Evolutionary conservation across 352 stramenopile species (phyloP).

Genomic region (Halophytophthora batemanensis): DNA sequence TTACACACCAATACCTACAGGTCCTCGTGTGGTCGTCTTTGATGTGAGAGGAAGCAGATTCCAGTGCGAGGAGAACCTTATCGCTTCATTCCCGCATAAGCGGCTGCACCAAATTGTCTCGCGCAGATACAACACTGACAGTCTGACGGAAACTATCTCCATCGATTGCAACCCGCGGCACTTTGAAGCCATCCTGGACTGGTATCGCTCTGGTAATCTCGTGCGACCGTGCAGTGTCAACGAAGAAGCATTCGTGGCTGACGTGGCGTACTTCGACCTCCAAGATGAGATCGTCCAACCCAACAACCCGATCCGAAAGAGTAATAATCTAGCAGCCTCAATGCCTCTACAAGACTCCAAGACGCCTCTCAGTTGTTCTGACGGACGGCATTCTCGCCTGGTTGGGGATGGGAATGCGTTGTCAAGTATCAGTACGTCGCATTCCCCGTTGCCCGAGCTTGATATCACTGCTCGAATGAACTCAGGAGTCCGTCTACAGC

Average conservation of each 20-base stretch:
- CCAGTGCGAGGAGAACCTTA: constrained; percentile 59
- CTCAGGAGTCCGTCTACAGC: too few species aligned
- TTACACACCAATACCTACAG: constrained; percentile 5
- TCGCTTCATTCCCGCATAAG: constrained; percentile 58
- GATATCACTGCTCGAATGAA: too few species aligned
- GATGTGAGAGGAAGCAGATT: constrained; percentile 73
- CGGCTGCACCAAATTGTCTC: constrained; percentile 56
- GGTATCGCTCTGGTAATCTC: constrained; percentile 60
- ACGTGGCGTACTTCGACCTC: constrained; percentile 71
- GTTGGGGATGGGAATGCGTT: too few species aligned
- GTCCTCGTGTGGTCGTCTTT: constrained; percentile 32
- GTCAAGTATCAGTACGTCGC: too few species aligned
- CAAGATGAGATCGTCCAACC: constrained; percentile 50
- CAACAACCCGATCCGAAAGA: background rate
- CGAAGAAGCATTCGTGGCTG: constrained; percentile 45
- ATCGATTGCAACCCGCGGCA: constrained; percentile 71
- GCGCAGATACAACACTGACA: constrained; percentile 48
- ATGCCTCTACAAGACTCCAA: constrained; percentile 18
- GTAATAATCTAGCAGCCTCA: background rate
- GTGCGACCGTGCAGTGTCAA: constrained; percentile 38
- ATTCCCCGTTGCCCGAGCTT: too few species aligned
- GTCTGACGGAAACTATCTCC: constrained; percentile 47
- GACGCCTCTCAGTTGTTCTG: background rate
- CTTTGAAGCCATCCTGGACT: constrained; percentile 75
- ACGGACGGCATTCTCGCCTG: too few species aligned